phyloP scores from a whole-genome alignment of 306 rosid genomes.

The Acacia crassicarpa region DNA sequence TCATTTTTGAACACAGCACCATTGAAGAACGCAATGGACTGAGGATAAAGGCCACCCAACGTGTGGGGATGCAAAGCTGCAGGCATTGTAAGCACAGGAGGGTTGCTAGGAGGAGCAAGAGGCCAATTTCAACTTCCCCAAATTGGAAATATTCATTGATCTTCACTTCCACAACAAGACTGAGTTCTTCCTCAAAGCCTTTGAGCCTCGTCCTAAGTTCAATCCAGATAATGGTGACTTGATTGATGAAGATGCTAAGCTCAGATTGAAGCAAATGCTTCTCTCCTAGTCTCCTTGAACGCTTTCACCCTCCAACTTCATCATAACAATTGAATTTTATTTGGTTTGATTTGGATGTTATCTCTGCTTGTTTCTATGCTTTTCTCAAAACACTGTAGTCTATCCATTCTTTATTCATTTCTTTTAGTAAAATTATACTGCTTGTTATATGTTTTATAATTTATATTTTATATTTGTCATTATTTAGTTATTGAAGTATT shows the following conservation, averaged over 20 bases:
- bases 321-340: background rate
- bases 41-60: constrained; percentile 66
- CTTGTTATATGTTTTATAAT: background rate
- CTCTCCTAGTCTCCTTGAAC: constrained; percentile 45
- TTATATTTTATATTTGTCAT: too few relatives aligned
- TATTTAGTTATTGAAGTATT: too few relatives aligned
- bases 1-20: constrained; percentile 32
- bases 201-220: constrained; percentile 50
- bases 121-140: constrained; percentile 62
- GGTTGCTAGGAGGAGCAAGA: constrained; percentile 39
- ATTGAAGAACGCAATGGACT: constrained; percentile 62
- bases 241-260: constrained; percentile 37
- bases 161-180: constrained; percentile 69
- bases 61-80: constrained; percentile 64
- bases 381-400: too few relatives aligned
- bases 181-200: constrained; percentile 43
- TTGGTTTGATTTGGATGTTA: too few relatives aligned
- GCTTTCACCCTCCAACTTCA: constrained; percentile 40
- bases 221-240: constrained; percentile 41
- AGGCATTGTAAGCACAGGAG: constrained; percentile 11
- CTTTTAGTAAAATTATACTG: background rate
- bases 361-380: too few relatives aligned
- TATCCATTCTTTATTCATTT: too few relatives aligned
- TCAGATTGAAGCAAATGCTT: constrained; percentile 40
- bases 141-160: constrained; percentile 53